phyloP scores from a whole-genome alignment of 129 eudicot species.

The Artemisia annua region DNA sequence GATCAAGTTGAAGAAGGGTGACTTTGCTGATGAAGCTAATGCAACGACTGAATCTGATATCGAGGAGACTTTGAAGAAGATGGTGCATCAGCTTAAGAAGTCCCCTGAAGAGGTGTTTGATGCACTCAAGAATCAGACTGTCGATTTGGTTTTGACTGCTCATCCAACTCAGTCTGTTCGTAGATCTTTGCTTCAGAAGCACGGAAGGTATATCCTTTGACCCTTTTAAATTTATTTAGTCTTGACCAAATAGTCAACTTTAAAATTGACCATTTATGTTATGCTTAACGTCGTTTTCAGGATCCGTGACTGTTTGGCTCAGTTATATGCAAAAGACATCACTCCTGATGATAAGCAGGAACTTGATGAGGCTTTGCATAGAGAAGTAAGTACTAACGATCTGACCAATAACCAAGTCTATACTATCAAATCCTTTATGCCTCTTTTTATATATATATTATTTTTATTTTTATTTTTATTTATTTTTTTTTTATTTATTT shows the following conservation, averaged over 20 bases:
- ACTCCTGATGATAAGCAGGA: constrained; percentile 96
- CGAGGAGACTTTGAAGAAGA: constrained; percentile 90
- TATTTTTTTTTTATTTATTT: too few relatives aligned
- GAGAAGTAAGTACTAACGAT: constrained; percentile 61
- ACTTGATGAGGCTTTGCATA: constrained; percentile 85
- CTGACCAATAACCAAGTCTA: neutral
- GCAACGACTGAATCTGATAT: constrained; percentile 97
- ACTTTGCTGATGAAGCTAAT: constrained; percentile 74
- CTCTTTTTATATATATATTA: neutral
- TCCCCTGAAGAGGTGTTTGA: constrained; percentile 95
- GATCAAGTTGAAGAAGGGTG: constrained; percentile 79
- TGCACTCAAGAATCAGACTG: constrained; percentile 93
- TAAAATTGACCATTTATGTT: neutral
- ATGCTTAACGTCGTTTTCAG: constrained; percentile 26
- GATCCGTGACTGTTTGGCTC: constrained; percentile 85
- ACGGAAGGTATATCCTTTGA: constrained; percentile 66
- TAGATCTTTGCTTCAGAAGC: constrained; percentile 97
- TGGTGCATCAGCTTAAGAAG: constrained; percentile 72
- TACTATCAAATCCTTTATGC: neutral
- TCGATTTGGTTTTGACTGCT: constrained; percentile 93
- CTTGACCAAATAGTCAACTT: constrained; percentile 21
- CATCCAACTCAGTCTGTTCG: constrained; percentile 98
- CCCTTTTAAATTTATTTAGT: neutral
- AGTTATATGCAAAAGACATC: constrained; percentile 82
- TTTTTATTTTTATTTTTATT: neutral